These are phyloP conservation scores for grape (Vitis vinifera) DNA, from an alignment of 164 flowering plant genomes.

Conservation along the genomic window ASM3070453v1 NC_081818.1:29472001-29472500, in stretches of 20 bases:
- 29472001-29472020: slow-evolving; percentile 95
- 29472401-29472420: slow-evolving; percentile 63
- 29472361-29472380: slow-evolving; percentile 43
- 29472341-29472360: slow-evolving; percentile 80
- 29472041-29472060: slow-evolving; percentile 92
- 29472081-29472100: slow-evolving; percentile 88
- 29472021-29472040: slow-evolving; percentile 88
- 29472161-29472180: slow-evolving; percentile 85
- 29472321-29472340: slow-evolving; percentile 93
- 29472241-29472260: slow-evolving; percentile 77
- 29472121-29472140: slow-evolving; percentile 74
- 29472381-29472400: slow-evolving; percentile 73
- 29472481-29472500: slow-evolving; percentile 64
- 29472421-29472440: slow-evolving; percentile 61
- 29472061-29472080: slow-evolving; percentile 90
- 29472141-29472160: slow-evolving; percentile 76
- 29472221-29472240: slow-evolving; percentile 93
- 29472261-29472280: slow-evolving; percentile 83
- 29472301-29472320: slow-evolving; percentile 90
- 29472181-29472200: slow-evolving; percentile 84
- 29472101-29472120: slow-evolving; percentile 74
- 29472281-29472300: slow-evolving; percentile 63
- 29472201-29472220: slow-evolving; percentile 90
- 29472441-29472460: slow-evolving; percentile 66
- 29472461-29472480: slow-evolving; percentile 53